phyloP scores from a whole-genome alignment of 179 eudicot species.

The Actinidia polygama region DNA sequence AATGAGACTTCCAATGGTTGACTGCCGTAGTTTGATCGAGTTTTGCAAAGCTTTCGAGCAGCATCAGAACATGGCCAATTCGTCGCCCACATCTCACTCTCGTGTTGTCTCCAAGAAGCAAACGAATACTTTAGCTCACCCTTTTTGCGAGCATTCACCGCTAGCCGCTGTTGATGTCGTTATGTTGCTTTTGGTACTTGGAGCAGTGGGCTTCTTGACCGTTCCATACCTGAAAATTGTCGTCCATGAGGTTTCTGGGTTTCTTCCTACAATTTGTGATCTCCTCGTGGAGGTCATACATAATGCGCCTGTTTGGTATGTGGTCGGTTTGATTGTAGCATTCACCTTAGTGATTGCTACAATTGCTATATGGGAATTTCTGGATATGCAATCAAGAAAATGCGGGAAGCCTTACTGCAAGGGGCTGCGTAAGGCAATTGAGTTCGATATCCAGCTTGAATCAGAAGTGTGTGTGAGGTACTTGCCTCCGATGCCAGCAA shows the following conservation, averaged over 20 bases:
- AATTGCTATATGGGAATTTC: slow-evolving; percentile 37
- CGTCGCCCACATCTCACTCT: neutral
- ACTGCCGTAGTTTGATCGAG: slow-evolving; percentile 51
- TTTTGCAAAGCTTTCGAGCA: slow-evolving; percentile 49
- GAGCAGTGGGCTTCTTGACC: slow-evolving; percentile 35
- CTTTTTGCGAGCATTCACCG: slow-evolving; percentile 39
- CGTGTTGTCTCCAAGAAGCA: slow-evolving; percentile 21
- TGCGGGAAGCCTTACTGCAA: slow-evolving; percentile 74
- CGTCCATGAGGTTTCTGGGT: slow-evolving; percentile 4
- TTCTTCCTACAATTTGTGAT: slow-evolving; percentile 20
- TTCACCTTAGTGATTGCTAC: slow-evolving; percentile 25
- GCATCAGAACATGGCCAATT: slow-evolving; percentile 23
- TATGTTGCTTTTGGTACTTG: slow-evolving; percentile 37
- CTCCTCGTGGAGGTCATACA: slow-evolving; percentile 27
- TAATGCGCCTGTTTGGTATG: slow-evolving; percentile 38
- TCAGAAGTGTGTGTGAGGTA: slow-evolving; percentile 65
- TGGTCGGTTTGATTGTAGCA: slow-evolving; percentile 32
- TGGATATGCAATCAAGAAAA: slow-evolving; percentile 38
- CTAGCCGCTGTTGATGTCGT: slow-evolving; percentile 43
- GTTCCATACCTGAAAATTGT: slow-evolving; percentile 36
- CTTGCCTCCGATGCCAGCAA: slow-evolving; percentile 41
- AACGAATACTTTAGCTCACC: slow-evolving; percentile 18
- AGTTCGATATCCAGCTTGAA: slow-evolving; percentile 85
- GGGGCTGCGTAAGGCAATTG: slow-evolving; percentile 71
- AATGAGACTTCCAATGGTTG: slow-evolving; percentile 50